Base-by-base conservation (phyloP, 345 rosid genomes). In the Citrus sp. region DNA sequence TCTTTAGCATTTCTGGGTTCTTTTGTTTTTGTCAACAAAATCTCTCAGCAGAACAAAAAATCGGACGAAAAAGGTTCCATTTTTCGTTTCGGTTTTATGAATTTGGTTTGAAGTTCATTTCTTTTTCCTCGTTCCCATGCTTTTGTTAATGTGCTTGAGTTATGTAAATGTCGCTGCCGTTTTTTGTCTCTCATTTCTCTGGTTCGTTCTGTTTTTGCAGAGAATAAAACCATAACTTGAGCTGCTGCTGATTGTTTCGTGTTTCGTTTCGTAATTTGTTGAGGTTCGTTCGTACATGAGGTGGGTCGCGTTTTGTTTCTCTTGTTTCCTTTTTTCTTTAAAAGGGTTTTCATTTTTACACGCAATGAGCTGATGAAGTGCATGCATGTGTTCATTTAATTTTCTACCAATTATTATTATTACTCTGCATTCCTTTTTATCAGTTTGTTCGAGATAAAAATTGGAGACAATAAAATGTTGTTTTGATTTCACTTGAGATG, bases 251-350 rank as follows among this genome's bases (percentile, higher is more conserved):
- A 38, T 64, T 79, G 62, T 70, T 24, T 51, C 37, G 32, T 34
- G 72, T 75, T 83, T 37, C 67, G 69, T 65, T 25, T 51, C 65
- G 27, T 19, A 4, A 6, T 76, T 76, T 35, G 46, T 74, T 85
- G 22, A 38, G 72, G 74, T 67, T 75, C 54, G 13, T 38, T 65
- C 28, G 6, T 46, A 68, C 70, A 22, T 46, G 55, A 62, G 82
- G 83, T 82, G 54, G 30, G 74, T 67, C 54, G 38, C 38, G 51
- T 30, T 25, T 60, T 76, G 25, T 40, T 49, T 32, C 14, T 24
- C 30, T 13, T 69, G 5, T 42, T 70, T 70, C 35, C 32, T 5
- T 40, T 68, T 19, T 38, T 18, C 25, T 18, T 74, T 2, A 3
- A 34, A 58, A 74, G 8, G 37, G 58, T 3, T 40, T 77, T 73